Conservation (phyloP, 345 rosid species). For the Citrus trifoliata region DNA sequence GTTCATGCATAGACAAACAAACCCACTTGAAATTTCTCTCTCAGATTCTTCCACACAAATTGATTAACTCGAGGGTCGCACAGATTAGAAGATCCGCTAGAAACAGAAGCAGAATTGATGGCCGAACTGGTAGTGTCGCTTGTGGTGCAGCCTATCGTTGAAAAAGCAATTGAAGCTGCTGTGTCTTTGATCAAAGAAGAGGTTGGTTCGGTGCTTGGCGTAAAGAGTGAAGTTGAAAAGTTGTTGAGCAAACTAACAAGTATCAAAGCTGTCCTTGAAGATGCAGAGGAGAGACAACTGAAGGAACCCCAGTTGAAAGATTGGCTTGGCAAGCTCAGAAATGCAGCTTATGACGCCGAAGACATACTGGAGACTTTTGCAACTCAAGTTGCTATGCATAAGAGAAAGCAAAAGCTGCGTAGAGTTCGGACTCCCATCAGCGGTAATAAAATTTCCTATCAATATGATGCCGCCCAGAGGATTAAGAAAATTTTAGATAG, state of each 20-base stretch:
- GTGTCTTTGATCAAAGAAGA: background rate
- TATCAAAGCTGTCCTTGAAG: background rate
- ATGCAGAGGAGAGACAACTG: conserved; percentile 9
- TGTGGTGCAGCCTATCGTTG: background rate
- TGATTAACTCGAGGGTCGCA: too few species aligned
- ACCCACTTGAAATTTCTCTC: background rate
- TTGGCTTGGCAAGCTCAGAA: conserved; percentile 9
- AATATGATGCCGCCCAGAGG: background rate
- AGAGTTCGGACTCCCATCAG: background rate
- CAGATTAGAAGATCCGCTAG: background rate
- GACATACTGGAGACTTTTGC: background rate
- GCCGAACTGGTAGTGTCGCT: background rate
- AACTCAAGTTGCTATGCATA: background rate
- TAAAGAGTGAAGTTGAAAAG: background rate
- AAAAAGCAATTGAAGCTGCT: background rate
- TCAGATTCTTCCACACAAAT: background rate
- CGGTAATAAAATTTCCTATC: background rate
- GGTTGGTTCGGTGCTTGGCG: background rate
- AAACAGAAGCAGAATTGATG: background rate
- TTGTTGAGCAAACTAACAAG: background rate
- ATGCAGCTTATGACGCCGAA: conserved; percentile 1
- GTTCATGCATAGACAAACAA: background rate
- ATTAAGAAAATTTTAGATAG: conserved; percentile 9
- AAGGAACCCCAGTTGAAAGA: background rate
- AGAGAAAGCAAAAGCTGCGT: background rate